Evolutionary conservation across 2,329 filamentous ascomycete genomes (phyloP).

Genomic region (Exophiala calicioides): DNA sequence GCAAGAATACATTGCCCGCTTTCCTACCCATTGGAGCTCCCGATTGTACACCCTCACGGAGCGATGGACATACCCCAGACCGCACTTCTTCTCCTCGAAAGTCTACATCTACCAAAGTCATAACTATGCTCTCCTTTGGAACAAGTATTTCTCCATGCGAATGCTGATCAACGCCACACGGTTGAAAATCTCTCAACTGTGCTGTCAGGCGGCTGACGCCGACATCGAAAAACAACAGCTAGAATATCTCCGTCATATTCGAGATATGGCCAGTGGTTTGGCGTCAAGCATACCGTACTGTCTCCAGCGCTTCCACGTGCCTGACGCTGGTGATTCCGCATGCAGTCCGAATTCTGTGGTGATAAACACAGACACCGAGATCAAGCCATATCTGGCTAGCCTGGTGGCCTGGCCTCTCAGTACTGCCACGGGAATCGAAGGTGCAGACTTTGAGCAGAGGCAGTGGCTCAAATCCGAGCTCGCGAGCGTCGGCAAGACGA

Average conservation of each 20-base stretch:
- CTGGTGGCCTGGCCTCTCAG: slow-evolving; percentile 16
- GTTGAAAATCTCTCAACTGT: slow-evolving; percentile 27
- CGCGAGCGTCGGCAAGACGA: too few species aligned
- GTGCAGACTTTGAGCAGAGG: too few species aligned
- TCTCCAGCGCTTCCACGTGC: slow-evolving; percentile 5
- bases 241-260: slow-evolving; percentile 3
- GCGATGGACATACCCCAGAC: too few species aligned
- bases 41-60: not conserved
- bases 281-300: slow-evolving; percentile 16
- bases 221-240: not conserved
- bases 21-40: not conserved
- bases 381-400: slow-evolving; percentile 11
- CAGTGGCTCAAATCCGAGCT: too few species aligned
- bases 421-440: slow-evolving; percentile 10
- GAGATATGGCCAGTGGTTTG: slow-evolving; percentile 8
- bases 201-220: slow-evolving; percentile 11
- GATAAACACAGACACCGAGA: not conserved
- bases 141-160: slow-evolving; percentile 31
- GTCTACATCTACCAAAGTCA: slow-evolving; percentile 32
- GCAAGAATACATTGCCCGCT: too few species aligned
- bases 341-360: not conserved
- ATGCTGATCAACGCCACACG: slow-evolving; percentile 33
- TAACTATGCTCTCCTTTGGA: slow-evolving; percentile 32
- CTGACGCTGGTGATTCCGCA: not conserved
- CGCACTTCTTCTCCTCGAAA: slow-evolving; percentile 30